Percentiles rank a stretch among this genome's conserved stretches.
phyloP scores from a whole-genome alignment of 1,139 yeast species.

The Zygosaccharomyces sapae region DNA sequence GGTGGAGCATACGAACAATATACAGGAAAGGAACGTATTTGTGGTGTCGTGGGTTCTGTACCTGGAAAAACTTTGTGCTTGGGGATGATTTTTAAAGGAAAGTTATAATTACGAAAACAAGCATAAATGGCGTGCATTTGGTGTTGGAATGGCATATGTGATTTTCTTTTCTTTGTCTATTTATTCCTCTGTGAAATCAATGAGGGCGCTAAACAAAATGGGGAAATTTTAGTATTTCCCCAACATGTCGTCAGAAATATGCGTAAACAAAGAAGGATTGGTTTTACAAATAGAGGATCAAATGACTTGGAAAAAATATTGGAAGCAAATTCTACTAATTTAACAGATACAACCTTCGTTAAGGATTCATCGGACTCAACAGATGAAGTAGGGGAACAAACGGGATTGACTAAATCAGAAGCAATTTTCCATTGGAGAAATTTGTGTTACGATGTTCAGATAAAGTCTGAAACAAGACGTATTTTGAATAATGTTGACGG shows the following conservation, averaged over 20 bases:
- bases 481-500: constrained; percentile 71
- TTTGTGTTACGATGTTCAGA: constrained; percentile 67
- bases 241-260: constrained; percentile 40
- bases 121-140: constrained; percentile 84
- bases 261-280: constrained; percentile 31
- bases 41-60: constrained; percentile 59
- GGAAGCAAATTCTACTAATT: constrained; percentile 15
- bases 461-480: constrained; percentile 58
- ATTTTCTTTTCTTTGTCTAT: constrained; percentile 36
- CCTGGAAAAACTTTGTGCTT: constrained; percentile 51
- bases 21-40: constrained; percentile 44
- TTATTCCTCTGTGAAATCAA: constrained; percentile 58
- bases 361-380: constrained; percentile 20
- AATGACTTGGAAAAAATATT: constrained; percentile 26
- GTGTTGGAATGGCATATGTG: constrained; percentile 47
- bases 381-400: constrained; percentile 12
- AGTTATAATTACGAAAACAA: constrained; percentile 51
- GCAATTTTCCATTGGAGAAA: constrained; percentile 77
- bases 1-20: constrained; percentile 45
- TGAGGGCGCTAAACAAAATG: constrained; percentile 75
- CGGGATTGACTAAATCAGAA: constrained; percentile 27
- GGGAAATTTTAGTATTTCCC: constrained; percentile 73
- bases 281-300: constrained; percentile 13
- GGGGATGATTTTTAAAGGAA: constrained; percentile 56
- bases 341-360: constrained; percentile 23